phyloP scores from a whole-genome alignment of 352 stramenopile genomes.

The Globisporangium radiosum region DNA sequence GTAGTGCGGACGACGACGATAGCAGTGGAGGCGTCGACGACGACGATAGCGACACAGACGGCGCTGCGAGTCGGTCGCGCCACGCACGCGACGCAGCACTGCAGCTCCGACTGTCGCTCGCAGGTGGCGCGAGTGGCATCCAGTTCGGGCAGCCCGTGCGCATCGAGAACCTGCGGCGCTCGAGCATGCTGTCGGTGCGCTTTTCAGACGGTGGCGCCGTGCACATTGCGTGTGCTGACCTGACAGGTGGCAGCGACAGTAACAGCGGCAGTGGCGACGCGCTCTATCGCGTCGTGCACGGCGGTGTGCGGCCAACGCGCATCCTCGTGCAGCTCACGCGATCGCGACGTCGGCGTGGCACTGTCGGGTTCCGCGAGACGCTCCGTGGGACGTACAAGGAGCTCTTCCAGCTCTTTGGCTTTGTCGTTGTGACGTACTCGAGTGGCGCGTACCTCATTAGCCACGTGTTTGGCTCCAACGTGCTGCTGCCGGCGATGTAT shows the following conservation, averaged over 20 bases:
- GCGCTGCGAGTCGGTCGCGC: background rate
- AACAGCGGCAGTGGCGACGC: conserved; percentile 20
- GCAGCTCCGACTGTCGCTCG: conserved; percentile 13
- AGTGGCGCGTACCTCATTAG: conserved; percentile 39
- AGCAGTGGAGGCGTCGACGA: background rate
- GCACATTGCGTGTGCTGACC: conserved; percentile 37
- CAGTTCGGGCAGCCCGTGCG: conserved; percentile 31
- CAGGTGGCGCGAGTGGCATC: conserved; percentile 17
- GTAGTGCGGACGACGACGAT: conserved; percentile 9
- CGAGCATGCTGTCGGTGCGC: conserved; percentile 38
- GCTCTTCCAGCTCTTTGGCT: conserved; percentile 52
- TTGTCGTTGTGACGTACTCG: conserved; percentile 52
- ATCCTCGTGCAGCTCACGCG: conserved; percentile 40
- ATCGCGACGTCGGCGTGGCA: conserved; percentile 15
- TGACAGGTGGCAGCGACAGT: conserved; percentile 18
- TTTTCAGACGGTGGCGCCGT: conserved; percentile 56
- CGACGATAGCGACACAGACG: background rate
- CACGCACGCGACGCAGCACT: background rate
- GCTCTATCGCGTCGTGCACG: conserved; percentile 52
- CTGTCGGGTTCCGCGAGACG: conserved; percentile 34
- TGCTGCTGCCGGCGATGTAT: conserved; percentile 52
- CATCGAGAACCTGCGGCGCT: conserved; percentile 34
- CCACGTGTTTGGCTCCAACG: conserved; percentile 37
- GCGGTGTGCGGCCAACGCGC: conserved; percentile 42
- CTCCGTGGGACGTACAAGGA: conserved; percentile 54